A percentile compares a stretch with the other conserved stretches of the same genome.
Evolutionary conservation across 2,329 filamentous ascomycete genomes (phyloP).

Genomic region (Hymenoscyphus occultus): DNA sequence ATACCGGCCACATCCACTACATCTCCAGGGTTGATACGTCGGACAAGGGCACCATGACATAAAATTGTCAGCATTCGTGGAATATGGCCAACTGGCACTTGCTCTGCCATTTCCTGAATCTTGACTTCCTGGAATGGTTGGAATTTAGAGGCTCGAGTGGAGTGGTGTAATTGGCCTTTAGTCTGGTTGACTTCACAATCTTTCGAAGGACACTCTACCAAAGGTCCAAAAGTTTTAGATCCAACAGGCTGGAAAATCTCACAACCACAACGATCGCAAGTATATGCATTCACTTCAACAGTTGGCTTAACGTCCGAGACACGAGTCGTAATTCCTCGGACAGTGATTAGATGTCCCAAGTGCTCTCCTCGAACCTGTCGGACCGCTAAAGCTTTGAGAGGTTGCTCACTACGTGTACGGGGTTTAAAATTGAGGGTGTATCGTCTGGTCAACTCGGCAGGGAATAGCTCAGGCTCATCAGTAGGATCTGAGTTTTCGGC

Average conservation of each 20-base stretch:
- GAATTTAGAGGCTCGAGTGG: conserved; percentile 95
- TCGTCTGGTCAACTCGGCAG: conserved; percentile 83
- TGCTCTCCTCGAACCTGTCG: conserved; percentile 91
- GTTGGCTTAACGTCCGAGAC: conserved; percentile 98
- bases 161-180: conserved; percentile 90
- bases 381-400: conserved; percentile 72
- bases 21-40: conserved; percentile 89
- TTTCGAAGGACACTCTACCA: conserved; percentile 82
- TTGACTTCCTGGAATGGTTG: conserved; percentile 97
- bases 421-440: conserved; percentile 98
- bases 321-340: conserved; percentile 89
- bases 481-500: conserved; percentile 64
- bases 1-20: conserved; percentile 92
- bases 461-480: conserved; percentile 74
- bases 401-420: conserved; percentile 66
- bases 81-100: conserved; percentile 97
- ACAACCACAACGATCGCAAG: conserved; percentile 91
- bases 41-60: conserved; percentile 81
- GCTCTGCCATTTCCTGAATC: conserved; percentile 98
- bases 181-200: conserved; percentile 88
- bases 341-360: conserved; percentile 87
- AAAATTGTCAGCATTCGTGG: conserved; percentile 86
- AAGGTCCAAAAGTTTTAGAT: conserved; percentile 84
- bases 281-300: conserved; percentile 97
- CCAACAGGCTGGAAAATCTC: conserved; percentile 97